Evolutionary conservation across 768 basidiomycete genomes (phyloP), one percentile per base, ranked within the genome.

Genomic region (Russula brevipes): DNA sequence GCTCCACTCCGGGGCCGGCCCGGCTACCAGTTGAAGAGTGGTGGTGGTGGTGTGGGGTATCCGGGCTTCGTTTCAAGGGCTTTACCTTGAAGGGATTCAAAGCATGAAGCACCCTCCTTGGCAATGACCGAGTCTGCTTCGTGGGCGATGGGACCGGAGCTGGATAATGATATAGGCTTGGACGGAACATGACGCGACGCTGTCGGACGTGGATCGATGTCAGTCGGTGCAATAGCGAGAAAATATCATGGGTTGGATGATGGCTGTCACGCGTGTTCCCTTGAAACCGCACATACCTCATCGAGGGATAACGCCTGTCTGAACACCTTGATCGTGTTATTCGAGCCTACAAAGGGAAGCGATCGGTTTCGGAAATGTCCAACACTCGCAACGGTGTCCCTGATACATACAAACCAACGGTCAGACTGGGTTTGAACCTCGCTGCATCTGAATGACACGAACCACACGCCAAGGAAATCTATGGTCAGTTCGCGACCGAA

Each of bases 351-450:
- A 67, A 91, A 91, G 0, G 89, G 91, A 31, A 91, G 76, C 1
- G 76, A 80, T 9, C 80, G 77, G 3, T 79, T 75, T 73, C 77
- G 74, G 24, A 92, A 61, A 0, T 86, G 67, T 0, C 90, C 91
- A n/a, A 89, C 88, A 56, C 87, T 87, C 14, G 85, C 77, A 2
- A 92, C 89, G 0, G 89, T 92, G 60, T 92, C 90, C 90, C 89
- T 81, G 46, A 5, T 5, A 55, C 19, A n/a, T 35, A 12, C 16
- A 39, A 35, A 49, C n/a, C 46, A 49, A 14, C 8, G 14, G n/a
- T 44, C 38, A 59, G 47, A 46, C 11, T 31, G 49, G 38, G 57
- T 45, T 10, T 17, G 9, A n/a, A 11, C 41, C 5, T n/a, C 41
- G 7, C 16, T n/a, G 5, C 30, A 17, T 42, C 16, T 14, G 30